Evolutionary conservation across 1,139 yeast genomes (phyloP).

Genomic region (Blastobotrys raffinosifermentans): DNA sequence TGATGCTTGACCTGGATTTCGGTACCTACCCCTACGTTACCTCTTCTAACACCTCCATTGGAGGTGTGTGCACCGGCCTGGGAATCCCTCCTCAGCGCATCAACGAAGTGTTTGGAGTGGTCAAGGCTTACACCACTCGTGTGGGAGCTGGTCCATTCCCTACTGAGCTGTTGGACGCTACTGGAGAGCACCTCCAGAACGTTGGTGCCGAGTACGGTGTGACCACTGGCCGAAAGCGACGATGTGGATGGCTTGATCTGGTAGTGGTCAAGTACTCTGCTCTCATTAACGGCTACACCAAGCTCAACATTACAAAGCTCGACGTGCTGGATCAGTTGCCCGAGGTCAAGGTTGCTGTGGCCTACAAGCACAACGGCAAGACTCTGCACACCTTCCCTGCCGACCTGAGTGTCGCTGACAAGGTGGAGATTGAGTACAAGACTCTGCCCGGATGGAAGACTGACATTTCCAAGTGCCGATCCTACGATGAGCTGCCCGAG

Average conservation of each 20-base stretch:
- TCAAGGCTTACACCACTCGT: constrained; percentile 96
- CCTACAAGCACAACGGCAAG: constrained; percentile 75
- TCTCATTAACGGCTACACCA: constrained; percentile 88
- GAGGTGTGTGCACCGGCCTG: constrained; percentile 96
- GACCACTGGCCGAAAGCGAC: constrained; percentile 98
- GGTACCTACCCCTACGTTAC: constrained; percentile 99
- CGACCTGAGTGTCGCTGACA: constrained; percentile 71
- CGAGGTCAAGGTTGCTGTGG: constrained; percentile 81
- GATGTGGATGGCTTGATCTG: constrained; percentile 99
- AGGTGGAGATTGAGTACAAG: constrained; percentile 84
- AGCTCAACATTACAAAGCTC: constrained; percentile 87
- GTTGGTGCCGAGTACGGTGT: constrained; percentile 98
- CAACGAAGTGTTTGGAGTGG: constrained; percentile 85
- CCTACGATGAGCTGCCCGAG: constrained; percentile 75
- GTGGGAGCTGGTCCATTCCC: constrained; percentile 99
- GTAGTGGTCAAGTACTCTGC: constrained; percentile 91
- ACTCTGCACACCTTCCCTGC: constrained; percentile 80
- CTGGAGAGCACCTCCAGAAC: constrained; percentile 80
- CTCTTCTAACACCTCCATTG: constrained; percentile 91
- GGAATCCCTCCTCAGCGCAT: constrained; percentile 88
- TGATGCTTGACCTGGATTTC: constrained; percentile 94
- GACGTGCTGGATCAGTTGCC: constrained; percentile 89
- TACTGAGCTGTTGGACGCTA: constrained; percentile 84
- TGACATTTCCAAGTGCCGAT: constrained; percentile 67
- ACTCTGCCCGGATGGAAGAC: constrained; percentile 93